Base-by-base conservation (phyloP, 177 flowering plant species). In the Vitis hybrid region DNA sequence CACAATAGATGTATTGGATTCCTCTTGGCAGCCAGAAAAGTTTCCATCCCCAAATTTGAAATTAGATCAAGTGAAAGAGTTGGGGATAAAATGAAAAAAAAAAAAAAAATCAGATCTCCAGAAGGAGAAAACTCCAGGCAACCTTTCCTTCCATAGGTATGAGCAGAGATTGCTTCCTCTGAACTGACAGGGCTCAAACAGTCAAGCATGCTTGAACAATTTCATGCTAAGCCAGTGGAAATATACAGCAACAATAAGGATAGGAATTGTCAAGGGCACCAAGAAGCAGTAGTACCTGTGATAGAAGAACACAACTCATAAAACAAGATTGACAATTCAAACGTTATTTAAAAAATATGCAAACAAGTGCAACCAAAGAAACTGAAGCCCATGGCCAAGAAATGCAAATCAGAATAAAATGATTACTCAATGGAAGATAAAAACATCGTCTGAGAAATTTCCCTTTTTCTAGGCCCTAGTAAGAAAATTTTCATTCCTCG, bases 201-300 rank as follows among this genome's bases (percentile, higher is more conserved):
- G 15, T 86, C 78, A 93, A 0, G 98, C 98, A 79, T 93, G 96
- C 82, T 90, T 93, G 83, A 90, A 93, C 61, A 90, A 74, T 74
- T 93, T 88, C 98, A 93, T 93, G 85, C 94, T 88, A 55, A 93
- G 88, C 98, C 97, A 90, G 73, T 93, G 97, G 63, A 91, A 87
- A 76, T 93, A 93, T 3, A 92, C 86, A 18, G 90, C 87, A 69
- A 87, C 82, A 14, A 90, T 65, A 3, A 92, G 80, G 34, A 90
- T 73, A 10, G 98, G 94, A 45, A 89, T 82, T 22, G 97, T 88
- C 76, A 89, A 50, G 15, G 97, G 97, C 74, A 90, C 87, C 86
- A 92, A 62, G 67, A 82, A 82, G 79, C 90, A 88, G 76, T 93
- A 90, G 76, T 91, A 90, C 81, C 97, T 91, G 82, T 39, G 15